phyloP scores from a whole-genome alignment of 2,329 filamentous ascomycete species.

The Hymenotorrendiella dingleyae region DNA sequence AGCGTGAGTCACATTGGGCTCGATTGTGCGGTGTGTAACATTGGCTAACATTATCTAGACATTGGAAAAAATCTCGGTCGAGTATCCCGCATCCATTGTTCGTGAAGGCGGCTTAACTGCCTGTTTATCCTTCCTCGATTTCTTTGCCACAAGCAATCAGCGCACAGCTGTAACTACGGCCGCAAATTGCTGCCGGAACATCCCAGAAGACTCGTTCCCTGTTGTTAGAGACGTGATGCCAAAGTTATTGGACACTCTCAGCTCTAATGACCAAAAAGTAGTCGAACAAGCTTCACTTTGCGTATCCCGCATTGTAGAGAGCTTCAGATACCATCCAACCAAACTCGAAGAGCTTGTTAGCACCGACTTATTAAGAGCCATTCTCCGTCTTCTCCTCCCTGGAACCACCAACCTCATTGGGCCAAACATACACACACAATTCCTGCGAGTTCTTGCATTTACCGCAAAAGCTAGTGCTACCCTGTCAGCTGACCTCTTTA shows the following conservation, averaged over 20 bases:
- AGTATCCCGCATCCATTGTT: constrained; percentile 92
- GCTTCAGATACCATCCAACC: constrained; percentile 81
- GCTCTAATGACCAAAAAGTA: constrained; percentile 90
- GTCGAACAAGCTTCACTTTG: constrained; percentile 95
- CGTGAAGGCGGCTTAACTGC: constrained; percentile 91
- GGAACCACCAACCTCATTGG: constrained; percentile 95
- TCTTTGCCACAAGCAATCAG: constrained; percentile 96
- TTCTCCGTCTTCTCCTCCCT: constrained; percentile 81
- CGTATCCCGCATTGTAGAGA: constrained; percentile 92
- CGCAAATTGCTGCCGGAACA: constrained; percentile 96
- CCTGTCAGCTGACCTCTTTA: constrained; percentile 84
- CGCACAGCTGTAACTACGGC: constrained; percentile 94
- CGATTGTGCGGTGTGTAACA: not conserved
- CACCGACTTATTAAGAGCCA: constrained; percentile 75
- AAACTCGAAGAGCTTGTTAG: constrained; percentile 92
- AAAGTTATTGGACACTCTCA: constrained; percentile 81
- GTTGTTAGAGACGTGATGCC: constrained; percentile 96
- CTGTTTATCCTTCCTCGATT: constrained; percentile 94
- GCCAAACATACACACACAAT: constrained; percentile 91
- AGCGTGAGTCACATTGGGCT: constrained; percentile 53
- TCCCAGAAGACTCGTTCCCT: constrained; percentile 86
- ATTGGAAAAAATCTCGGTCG: constrained; percentile 92
- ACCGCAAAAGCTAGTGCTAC: constrained; percentile 82
- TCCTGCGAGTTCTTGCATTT: constrained; percentile 85
- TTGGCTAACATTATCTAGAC: constrained; percentile 44